A percentile compares a stretch with the other conserved stretches of the same genome.
Evolutionary conservation across 768 basidiomycete genomes (phyloP).

Genomic region (Lactarius psammicola): DNA sequence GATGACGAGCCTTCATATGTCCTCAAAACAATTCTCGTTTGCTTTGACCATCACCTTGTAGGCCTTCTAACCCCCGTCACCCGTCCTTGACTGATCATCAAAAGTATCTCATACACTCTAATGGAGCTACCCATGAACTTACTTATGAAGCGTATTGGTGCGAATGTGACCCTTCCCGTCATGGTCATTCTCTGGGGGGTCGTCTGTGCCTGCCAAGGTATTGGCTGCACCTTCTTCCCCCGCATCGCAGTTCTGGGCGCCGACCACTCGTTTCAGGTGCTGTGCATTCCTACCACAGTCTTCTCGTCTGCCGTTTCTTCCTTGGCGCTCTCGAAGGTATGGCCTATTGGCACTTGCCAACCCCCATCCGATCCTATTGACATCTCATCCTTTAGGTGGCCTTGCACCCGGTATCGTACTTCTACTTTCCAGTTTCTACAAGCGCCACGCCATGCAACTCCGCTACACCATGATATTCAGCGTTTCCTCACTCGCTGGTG

Average conservation of each 20-base stretch:
- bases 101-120: no score
- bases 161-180: no score
- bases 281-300: constrained; percentile 50
- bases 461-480: constrained; percentile 43
- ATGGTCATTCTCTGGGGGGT: no score
- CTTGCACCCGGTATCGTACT: constrained; percentile 42
- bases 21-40: constrained; percentile 5
- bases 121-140: no score
- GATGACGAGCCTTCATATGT: constrained; percentile 33
- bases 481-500: constrained; percentile 48
- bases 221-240: neutral
- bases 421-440: constrained; percentile 34
- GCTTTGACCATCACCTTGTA: constrained; percentile 23
- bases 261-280: constrained; percentile 37
- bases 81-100: no score
- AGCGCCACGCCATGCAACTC: constrained; percentile 33
- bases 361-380: neutral
- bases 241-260: neutral
- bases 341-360: neutral
- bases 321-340: constrained; percentile 58
- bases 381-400: constrained; percentile 33
- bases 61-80: neutral
- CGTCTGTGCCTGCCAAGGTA: no score
- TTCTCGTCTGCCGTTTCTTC: constrained; percentile 49
- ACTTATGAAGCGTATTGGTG: no score